Conservation (phyloP, 805 yeast genomes). For the Yarrowia osloensis region DNA sequence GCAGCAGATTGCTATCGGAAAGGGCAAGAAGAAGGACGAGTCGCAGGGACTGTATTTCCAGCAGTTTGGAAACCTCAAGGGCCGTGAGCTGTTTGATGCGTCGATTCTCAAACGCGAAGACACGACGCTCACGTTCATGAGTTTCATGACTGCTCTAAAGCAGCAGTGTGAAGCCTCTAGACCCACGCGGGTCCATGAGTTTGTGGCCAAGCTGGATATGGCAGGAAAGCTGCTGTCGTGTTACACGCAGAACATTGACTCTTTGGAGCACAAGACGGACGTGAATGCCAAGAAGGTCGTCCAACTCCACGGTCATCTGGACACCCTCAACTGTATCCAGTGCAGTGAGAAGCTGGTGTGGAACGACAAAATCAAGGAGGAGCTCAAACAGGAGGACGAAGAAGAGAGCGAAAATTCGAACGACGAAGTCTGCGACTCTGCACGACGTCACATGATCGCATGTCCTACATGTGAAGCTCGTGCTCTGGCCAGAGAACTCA, state of each 20-base stretch:
- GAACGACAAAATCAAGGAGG: slow-evolving; percentile 53
- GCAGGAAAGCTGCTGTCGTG: slow-evolving; percentile 74
- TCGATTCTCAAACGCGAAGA: slow-evolving; percentile 70
- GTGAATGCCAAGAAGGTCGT: slow-evolving; percentile 75
- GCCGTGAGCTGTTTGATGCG: slow-evolving; percentile 89
- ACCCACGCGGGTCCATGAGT: slow-evolving; percentile 83
- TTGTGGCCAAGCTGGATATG: slow-evolving; percentile 61
- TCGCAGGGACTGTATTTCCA: slow-evolving; percentile 23
- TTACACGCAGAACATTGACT: slow-evolving; percentile 94
- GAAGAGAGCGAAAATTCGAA: slow-evolving; percentile 45
- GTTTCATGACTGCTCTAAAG: slow-evolving; percentile 84
- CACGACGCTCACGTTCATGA: slow-evolving; percentile 73
- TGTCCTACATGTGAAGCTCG: slow-evolving; percentile 68
- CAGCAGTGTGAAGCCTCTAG: slow-evolving; percentile 61
- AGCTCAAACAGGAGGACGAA: slow-evolving; percentile 57
- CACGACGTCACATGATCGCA: slow-evolving; percentile 39
- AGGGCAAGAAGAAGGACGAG: not conserved
- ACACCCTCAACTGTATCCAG: slow-evolving; percentile 70
- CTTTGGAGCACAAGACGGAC: slow-evolving; percentile 69
- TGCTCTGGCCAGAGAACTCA: slow-evolving; percentile 55
- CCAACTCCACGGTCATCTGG: slow-evolving; percentile 88
- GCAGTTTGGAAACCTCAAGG: slow-evolving; percentile 49
- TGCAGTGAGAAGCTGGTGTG: slow-evolving; percentile 54
- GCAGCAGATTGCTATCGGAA: slow-evolving; percentile 6
- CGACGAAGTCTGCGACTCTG: not conserved